Percentiles rank a stretch among this genome's conserved stretches.
Conservation (phyloP, 495 filamentous ascomycete species). For the Penicillium waksmanii region DNA sequence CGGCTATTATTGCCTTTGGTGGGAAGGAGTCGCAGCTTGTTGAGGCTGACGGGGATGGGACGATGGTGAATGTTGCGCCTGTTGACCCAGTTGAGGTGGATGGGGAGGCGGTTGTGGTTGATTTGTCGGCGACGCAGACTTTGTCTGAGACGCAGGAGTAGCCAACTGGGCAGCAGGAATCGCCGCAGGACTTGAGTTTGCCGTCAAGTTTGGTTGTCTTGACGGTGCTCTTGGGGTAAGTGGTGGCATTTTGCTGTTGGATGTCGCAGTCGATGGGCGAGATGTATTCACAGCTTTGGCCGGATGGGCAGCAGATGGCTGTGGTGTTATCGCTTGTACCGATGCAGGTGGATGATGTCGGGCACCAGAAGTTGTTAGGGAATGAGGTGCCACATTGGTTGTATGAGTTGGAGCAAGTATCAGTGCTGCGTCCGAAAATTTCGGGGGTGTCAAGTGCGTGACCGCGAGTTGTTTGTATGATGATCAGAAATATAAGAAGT, state of each 20-base stretch:
- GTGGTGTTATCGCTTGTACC: slow-evolving; percentile 67
- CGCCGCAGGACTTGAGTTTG: slow-evolving; percentile 59
- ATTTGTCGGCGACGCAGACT: slow-evolving; percentile 46
- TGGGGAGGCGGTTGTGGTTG: slow-evolving; percentile 35
- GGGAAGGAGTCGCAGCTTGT: slow-evolving; percentile 50
- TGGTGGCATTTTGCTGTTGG: slow-evolving; percentile 62
- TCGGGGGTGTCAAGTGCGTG: slow-evolving; percentile 25
- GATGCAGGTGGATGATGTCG: slow-evolving; percentile 61
- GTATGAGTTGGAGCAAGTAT: slow-evolving; percentile 52
- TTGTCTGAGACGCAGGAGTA: slow-evolving; percentile 63
- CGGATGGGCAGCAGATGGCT: slow-evolving; percentile 76
- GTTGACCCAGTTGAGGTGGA: slow-evolving; percentile 32
- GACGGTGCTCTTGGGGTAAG: slow-evolving; percentile 62
- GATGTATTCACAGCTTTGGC: slow-evolving; percentile 65
- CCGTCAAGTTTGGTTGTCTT: slow-evolving; percentile 69
- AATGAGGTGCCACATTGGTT: slow-evolving; percentile 58
- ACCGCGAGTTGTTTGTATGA: slow-evolving; percentile 34
- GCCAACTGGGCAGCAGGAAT: slow-evolving; percentile 75
- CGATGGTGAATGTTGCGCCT: slow-evolving; percentile 22
- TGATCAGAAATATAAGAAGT: slow-evolving; percentile 29
- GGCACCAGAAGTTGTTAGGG: slow-evolving; percentile 78
- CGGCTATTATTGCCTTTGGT: slow-evolving; percentile 56
- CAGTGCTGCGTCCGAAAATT: slow-evolving; percentile 37
- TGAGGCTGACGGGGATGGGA: slow-evolving; percentile 26
- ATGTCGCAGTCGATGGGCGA: slow-evolving; percentile 73